These are phyloP conservation scores for Mortierella sp. DNA, from an alignment of 371 early-diverging fungal species.

Conservation along the genomic window DNA sequence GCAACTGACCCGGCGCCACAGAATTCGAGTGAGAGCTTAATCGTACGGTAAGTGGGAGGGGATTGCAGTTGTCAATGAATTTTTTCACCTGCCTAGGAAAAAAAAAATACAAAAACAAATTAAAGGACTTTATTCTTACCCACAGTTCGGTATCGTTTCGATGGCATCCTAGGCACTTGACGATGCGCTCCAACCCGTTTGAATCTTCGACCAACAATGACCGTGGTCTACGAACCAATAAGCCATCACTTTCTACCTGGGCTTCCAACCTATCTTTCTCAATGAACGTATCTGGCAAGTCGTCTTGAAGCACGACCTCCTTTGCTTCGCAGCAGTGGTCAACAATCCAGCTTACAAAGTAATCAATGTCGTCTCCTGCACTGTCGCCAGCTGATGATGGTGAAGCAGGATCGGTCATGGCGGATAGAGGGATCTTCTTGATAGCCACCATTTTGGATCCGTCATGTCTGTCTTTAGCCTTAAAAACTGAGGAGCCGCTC, in stretches of 20 bases:
- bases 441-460: conserved; percentile 59
- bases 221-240: no score
- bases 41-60: neutral
- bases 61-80: no score
- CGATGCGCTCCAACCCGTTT: conserved; percentile 11
- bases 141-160: conserved; percentile 35
- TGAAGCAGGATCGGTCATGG: conserved; percentile 63
- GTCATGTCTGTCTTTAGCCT: conserved; percentile 34
- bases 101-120: no score
- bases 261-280: no score
- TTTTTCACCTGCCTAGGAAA: no score
- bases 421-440: conserved; percentile 64
- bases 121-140: no score
- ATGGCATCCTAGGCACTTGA: conserved; percentile 31
- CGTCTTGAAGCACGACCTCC: neutral
- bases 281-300: neutral
- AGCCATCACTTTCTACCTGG: no score
- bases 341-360: conserved; percentile 37
- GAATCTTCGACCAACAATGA: neutral
- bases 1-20: conserved; percentile 70
- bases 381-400: neutral
- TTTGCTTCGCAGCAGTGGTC: conserved; percentile 15
- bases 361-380: conserved; percentile 30
- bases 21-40: conserved; percentile 71
- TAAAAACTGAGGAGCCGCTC: conserved; percentile 41